These are phyloP conservation scores for Aspergillus sp. DNA, from an alignment of 2,329 filamentous ascomycete genomes.

Conservation along the genomic window DNA sequence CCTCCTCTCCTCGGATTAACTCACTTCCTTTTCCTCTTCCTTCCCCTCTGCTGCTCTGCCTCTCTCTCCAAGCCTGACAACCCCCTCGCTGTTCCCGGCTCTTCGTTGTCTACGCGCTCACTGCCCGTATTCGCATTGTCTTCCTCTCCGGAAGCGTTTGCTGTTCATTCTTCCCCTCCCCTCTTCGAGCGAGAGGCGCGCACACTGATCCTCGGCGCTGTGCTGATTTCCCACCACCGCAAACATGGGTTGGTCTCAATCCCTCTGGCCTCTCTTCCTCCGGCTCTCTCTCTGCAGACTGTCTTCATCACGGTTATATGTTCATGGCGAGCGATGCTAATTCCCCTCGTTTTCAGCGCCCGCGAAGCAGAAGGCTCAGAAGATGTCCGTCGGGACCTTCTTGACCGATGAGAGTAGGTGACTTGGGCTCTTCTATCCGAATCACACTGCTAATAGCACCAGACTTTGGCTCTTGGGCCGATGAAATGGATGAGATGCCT, in stretches of 20 bases:
- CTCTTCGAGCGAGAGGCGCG: conserved; percentile 26
- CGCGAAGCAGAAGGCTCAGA: conserved; percentile 87
- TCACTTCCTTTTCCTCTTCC: conserved; percentile 17
- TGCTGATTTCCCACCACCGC: conserved; percentile 35
- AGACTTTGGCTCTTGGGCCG: conserved; percentile 89
- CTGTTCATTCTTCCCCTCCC: conserved; percentile 12
- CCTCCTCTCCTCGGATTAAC: conserved; percentile 25
- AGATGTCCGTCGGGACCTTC: conserved; percentile 96
- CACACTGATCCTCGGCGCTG: conserved; percentile 33
- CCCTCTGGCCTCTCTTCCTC: conserved; percentile 5
- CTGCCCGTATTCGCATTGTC: conserved; percentile 10
- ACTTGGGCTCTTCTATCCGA: conserved; percentile 3
- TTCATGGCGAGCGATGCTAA: conserved; percentile 31
- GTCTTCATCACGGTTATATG: conserved; percentile 3
- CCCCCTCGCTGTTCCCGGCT: conserved; percentile 10
- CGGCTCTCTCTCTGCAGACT: conserved; percentile 1
- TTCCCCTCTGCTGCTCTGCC: conserved; percentile 18
- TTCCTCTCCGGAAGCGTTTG: conserved; percentile 13
- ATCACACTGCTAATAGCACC: conserved; percentile 21
- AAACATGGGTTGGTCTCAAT: conserved; percentile 49
- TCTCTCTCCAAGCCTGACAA: conserved; percentile 19
- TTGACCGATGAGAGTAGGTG: conserved; percentile 78
- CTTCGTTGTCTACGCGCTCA: too few relatives aligned
- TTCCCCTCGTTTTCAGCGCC: conserved; percentile 55
- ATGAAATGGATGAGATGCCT: conserved; percentile 87